Evolutionary conservation across 306 rosid genomes (phyloP).

Genomic region (Morella rubra): DNA sequence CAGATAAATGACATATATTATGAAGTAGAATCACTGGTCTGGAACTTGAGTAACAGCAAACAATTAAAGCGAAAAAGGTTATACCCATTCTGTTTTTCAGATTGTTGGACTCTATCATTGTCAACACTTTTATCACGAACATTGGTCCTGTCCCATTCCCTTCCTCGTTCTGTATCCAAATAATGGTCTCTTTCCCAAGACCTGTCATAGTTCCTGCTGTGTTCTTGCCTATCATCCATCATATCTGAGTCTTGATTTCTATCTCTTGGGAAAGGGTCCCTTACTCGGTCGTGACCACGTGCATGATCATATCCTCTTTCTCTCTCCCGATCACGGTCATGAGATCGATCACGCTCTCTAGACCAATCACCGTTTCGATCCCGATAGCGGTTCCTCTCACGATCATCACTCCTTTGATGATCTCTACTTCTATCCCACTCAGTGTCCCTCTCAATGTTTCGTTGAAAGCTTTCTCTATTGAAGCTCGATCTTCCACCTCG

Average conservation of each 20-base stretch:
- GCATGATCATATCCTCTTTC: conserved; percentile 52
- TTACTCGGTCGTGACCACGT: conserved; percentile 42
- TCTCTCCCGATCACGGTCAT: conserved; percentile 52
- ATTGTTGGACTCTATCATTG: conserved; percentile 39
- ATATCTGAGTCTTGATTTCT: conserved; percentile 36
- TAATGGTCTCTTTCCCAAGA: conserved; percentile 45
- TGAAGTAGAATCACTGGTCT: neutral
- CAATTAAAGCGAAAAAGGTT: conserved; percentile 12
- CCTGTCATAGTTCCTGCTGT: conserved; percentile 32
- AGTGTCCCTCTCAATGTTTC: conserved; percentile 51
- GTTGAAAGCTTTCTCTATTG: conserved; percentile 53
- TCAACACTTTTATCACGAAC: conserved; percentile 42
- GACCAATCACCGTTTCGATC: conserved; percentile 45
- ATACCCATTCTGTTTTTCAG: conserved; percentile 64
- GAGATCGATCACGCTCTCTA: conserved; percentile 59
- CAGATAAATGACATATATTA: neutral
- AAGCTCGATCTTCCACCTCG: conserved; percentile 70
- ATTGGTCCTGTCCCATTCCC: conserved; percentile 50
- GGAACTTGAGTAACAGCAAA: neutral
- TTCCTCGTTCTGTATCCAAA: conserved; percentile 36
- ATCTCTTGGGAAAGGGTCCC: conserved; percentile 46
- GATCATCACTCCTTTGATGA: conserved; percentile 50
- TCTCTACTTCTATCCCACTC: conserved; percentile 60
- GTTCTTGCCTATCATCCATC: conserved; percentile 40
- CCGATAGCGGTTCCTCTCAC: conserved; percentile 50